Evolutionary conservation across 164 flowering plant species (phyloP).

Genomic region (Amborella trichopoda): DNA sequence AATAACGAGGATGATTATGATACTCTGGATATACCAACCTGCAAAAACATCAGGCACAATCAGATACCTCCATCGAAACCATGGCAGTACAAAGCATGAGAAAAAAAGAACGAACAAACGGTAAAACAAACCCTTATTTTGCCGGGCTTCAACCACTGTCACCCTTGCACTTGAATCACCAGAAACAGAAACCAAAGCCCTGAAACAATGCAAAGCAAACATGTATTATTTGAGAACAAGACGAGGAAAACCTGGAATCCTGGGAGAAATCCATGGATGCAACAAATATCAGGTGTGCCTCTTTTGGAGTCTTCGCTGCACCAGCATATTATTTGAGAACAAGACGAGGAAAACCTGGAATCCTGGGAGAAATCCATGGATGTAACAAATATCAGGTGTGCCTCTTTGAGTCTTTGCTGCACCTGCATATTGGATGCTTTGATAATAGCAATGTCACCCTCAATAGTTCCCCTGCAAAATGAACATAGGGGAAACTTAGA

Average conservation of each 20-base stretch:
- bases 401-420: constrained; percentile 34
- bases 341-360: constrained; percentile 37
- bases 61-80: too few relatives aligned
- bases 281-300: constrained; percentile 73
- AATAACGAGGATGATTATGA: too few relatives aligned
- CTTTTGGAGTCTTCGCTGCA: constrained; percentile 26
- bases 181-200: constrained; percentile 70
- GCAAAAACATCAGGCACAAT: too few relatives aligned
- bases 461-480: constrained; percentile 58
- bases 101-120: neutral
- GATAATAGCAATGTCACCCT: constrained; percentile 57
- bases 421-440: constrained; percentile 38
- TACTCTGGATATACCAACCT: too few relatives aligned
- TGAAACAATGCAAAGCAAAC: constrained; percentile 15
- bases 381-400: constrained; percentile 77
- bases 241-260: constrained; percentile 49
- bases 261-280: constrained; percentile 61
- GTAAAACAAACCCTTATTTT: constrained; percentile 27
- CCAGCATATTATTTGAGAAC: constrained; percentile 20
- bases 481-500: constrained; percentile 3
- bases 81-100: too few relatives aligned
- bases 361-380: constrained; percentile 59
- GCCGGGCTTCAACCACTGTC: constrained; percentile 37
- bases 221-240: neutral
- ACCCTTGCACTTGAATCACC: constrained; percentile 78